These are phyloP conservation scores for Xylaria palmicola DNA, from an alignment of 495 filamentous ascomycete genomes.

Conservation along the genomic window DNA sequence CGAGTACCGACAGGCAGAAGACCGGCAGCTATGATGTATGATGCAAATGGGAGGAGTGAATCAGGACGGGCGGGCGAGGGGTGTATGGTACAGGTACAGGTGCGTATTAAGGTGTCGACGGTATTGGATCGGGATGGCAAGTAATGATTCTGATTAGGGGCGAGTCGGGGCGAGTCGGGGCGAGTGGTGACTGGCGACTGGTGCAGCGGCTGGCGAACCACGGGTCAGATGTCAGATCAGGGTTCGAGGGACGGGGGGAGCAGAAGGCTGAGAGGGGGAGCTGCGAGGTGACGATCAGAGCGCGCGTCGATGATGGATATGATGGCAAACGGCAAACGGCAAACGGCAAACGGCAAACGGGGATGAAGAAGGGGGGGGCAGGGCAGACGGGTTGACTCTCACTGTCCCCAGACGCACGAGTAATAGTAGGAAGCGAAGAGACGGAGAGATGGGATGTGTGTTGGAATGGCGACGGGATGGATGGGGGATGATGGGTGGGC, in stretches of 20 bases:
- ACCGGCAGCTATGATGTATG: conserved; percentile 2
- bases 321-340: too few species aligned
- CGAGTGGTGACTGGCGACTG: too few species aligned
- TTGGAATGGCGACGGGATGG: conserved; percentile 10
- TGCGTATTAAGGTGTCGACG: conserved; percentile 10
- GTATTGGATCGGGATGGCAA: neutral
- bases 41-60: conserved; percentile 19
- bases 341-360: too few species aligned
- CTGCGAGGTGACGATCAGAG: conserved; percentile 15
- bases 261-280: conserved; percentile 21
- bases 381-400: neutral
- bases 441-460: neutral
- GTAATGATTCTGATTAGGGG: conserved; percentile 10
- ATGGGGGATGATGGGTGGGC: neutral
- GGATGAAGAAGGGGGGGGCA: conserved; percentile 12
- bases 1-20: neutral
- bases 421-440: neutral
- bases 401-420: neutral
- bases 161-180: neutral
- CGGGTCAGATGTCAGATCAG: neutral
- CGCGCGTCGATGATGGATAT: conserved; percentile 27
- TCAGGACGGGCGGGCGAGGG: neutral
- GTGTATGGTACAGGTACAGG: neutral
- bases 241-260: conserved; percentile 6
- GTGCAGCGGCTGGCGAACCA: too few species aligned